These are phyloP conservation scores for Vaccinium vitisidaea DNA, from an alignment of 148 eudicot genomes.

Conservation along the genomic window DNA sequence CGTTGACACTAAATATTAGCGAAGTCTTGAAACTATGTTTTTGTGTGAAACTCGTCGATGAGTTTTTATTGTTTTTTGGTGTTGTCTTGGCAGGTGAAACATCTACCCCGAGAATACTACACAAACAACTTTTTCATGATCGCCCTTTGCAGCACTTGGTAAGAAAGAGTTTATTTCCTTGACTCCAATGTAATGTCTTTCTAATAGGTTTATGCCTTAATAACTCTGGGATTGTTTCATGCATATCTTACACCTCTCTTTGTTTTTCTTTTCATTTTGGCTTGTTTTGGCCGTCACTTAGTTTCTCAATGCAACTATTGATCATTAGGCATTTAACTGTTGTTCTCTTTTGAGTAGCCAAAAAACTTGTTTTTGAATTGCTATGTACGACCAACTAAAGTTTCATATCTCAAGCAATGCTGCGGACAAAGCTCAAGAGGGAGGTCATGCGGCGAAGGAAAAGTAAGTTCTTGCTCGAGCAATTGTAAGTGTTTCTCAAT, in stretches of 20 bases:
- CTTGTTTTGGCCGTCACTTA: not conserved
- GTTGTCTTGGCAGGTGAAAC: conserved; percentile 18
- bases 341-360: not conserved
- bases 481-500: too few relatives aligned
- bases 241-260: too few relatives aligned
- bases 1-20: not conserved
- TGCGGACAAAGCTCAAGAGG: conserved; percentile 18
- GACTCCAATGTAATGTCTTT: not conserved
- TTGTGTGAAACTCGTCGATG: not conserved
- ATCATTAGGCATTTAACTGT: not conserved
- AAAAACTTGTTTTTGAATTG: conserved; percentile 7
- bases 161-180: too few relatives aligned
- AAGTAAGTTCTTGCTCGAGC: too few relatives aligned
- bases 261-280: not conserved
- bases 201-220: conserved; percentile 2
- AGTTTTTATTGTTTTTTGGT: not conserved
- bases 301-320: not conserved
- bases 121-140: too few relatives aligned
- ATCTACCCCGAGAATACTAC: conserved; percentile 12
- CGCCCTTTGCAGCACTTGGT: too few relatives aligned
- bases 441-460: conserved; percentile 9
- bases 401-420: conserved; percentile 12
- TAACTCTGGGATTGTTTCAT: not conserved
- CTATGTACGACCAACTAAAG: not conserved
- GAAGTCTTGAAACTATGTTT: not conserved